Evolutionary conservation across 2,329 filamentous ascomycete species (phyloP), one percentile per base, ranked within the genome.

Genomic region (Ceratocystiopsis minuta): DNA sequence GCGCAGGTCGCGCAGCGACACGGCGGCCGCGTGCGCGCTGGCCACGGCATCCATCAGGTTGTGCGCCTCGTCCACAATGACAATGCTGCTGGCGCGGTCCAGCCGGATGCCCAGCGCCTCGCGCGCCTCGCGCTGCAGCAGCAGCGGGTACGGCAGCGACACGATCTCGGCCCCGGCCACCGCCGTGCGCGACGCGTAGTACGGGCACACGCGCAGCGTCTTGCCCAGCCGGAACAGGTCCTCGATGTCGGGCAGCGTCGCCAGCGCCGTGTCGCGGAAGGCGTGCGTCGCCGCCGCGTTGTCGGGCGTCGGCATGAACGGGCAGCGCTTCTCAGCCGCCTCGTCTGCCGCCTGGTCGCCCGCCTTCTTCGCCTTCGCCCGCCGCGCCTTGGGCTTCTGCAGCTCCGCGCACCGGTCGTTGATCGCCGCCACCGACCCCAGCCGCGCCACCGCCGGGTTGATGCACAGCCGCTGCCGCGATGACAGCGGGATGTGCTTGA

Each of bases 61-160:
- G 56, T 98, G 90, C 0, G 90, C 90, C 63, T 98, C 90, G 51
- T 98, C 90, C 38, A 98, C 83, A 20, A 98, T 81, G n/a, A 98
- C 77, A 0, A 98, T 68, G 53, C 93, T 90, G 6, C 78, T 76
- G 28, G 36, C 34, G 3, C 39, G 37, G 51, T 92, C 86, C 10
- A 98, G 60, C 18, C 80, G 88, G 36, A 98, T 76, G 0, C 81
- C 80, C 0, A 98, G 67, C 0, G 90, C 86, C 46, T 96, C 87
- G 39, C 90, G 70, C 0, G 90, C 87, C 4, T 77, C 82, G 52
- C 78, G 82, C 53, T 96, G 90, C 3, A 98, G 64, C 0, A 98
- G 67, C 7, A 98, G 60, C 2, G 88, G 88, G 55, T 98, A 98
- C 0, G 90, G 90, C 16, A 98, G 64, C 0, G 88, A 94, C 20